Conservation (phyloP, 108 stramenopile genomes). For the Cylindrotheca fusiformis region DNA sequence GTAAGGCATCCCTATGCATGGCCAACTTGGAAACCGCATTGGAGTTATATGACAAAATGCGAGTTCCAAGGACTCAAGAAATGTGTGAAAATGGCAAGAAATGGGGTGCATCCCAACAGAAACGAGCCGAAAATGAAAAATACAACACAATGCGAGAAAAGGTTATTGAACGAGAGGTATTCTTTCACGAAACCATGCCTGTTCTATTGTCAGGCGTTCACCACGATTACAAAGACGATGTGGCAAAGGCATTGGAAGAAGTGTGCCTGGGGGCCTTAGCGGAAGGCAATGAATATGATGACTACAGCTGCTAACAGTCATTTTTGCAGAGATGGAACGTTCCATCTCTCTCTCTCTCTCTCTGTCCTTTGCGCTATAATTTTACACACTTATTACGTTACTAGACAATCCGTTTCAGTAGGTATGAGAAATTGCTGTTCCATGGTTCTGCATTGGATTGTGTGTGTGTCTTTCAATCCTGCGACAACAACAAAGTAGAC, state of each 20-base stretch:
- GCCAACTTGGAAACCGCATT: conserved; percentile 23
- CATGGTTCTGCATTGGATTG: background rate
- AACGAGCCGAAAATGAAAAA: conserved; percentile 42
- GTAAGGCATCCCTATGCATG: conserved; percentile 5
- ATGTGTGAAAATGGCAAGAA: conserved; percentile 38
- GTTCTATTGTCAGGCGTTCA: conserved; percentile 49
- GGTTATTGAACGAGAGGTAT: conserved; percentile 53
- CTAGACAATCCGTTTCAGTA: too few relatives aligned
- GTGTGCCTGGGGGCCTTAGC: background rate
- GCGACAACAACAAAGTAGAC: background rate
- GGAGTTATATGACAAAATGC: conserved; percentile 44
- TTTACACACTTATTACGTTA: too few relatives aligned
- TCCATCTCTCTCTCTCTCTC: too few relatives aligned
- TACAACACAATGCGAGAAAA: conserved; percentile 57
- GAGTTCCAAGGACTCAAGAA: conserved; percentile 42
- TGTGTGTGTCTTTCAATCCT: background rate
- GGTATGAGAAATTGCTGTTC: background rate
- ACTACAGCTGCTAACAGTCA: background rate
- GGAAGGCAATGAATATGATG: background rate
- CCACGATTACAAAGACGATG: conserved; percentile 51
- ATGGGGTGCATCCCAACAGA: conserved; percentile 56
- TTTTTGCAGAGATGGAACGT: too few relatives aligned
- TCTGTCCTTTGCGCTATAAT: too few relatives aligned
- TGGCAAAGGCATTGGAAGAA: conserved; percentile 9
- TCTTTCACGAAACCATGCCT: conserved; percentile 56